A percentile compares a stretch with the other conserved stretches of the same genome.
phyloP scores from a whole-genome alignment of 768 basidiomycete genomes.

The Suillus tomentosus region DNA sequence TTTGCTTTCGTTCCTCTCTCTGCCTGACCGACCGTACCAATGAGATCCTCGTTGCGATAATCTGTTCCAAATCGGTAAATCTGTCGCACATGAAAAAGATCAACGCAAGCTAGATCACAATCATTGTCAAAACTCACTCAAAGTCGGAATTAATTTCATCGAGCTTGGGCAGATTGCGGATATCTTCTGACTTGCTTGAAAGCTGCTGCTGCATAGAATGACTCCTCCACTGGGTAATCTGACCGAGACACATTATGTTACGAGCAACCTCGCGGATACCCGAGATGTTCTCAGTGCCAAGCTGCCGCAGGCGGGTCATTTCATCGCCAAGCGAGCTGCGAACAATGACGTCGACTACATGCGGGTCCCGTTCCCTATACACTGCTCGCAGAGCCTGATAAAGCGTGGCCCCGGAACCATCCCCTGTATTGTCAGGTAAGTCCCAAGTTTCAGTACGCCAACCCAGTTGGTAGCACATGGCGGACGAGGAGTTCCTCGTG shows the following conservation, averaged over 20 bases:
- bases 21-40: slow-evolving; percentile 72
- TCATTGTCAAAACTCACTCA: slow-evolving; percentile 52
- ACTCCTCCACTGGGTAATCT: slow-evolving; percentile 68
- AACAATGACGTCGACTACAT: slow-evolving; percentile 49
- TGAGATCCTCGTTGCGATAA: slow-evolving; percentile 81
- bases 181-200: slow-evolving; percentile 37
- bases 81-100: slow-evolving; percentile 38
- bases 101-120: background rate
- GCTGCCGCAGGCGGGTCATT: slow-evolving; percentile 58
- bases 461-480: slow-evolving; percentile 76
- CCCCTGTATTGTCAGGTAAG: slow-evolving; percentile 63
- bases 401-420: slow-evolving; percentile 56
- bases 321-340: slow-evolving; percentile 57
- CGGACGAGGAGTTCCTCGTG: slow-evolving; percentile 35
- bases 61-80: slow-evolving; percentile 71
- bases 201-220: slow-evolving; percentile 27
- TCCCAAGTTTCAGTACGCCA: slow-evolving; percentile 98
- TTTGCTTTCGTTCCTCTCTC: slow-evolving; percentile 72
- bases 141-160: slow-evolving; percentile 54
- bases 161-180: slow-evolving; percentile 44
- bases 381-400: slow-evolving; percentile 81
- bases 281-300: slow-evolving; percentile 79
- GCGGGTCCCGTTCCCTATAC: slow-evolving; percentile 72
- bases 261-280: slow-evolving; percentile 70
- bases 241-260: slow-evolving; percentile 79